Conservation (phyloP, 2,329 filamentous ascomycete genomes). For the Trichoderma guizhouense region DNA sequence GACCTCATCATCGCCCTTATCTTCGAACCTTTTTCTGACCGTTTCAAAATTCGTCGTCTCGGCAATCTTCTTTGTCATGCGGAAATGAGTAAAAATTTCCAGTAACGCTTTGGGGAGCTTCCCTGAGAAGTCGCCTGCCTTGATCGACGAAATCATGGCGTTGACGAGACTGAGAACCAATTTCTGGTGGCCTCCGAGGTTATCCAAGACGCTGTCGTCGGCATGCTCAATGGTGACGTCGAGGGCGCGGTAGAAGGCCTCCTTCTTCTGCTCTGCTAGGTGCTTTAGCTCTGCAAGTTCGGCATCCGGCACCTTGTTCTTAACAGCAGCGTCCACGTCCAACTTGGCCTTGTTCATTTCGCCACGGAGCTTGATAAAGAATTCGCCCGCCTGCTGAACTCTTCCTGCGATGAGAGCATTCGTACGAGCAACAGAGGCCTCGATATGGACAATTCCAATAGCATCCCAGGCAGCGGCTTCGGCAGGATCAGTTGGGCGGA, state of each 20-base stretch:
- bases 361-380: slow-evolving; percentile 46
- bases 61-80: slow-evolving; percentile 58
- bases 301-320: slow-evolving; percentile 39
- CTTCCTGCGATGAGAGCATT: slow-evolving; percentile 42
- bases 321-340: slow-evolving; percentile 42
- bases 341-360: slow-evolving; percentile 48
- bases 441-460: slow-evolving; percentile 48
- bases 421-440: slow-evolving; percentile 37
- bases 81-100: slow-evolving; percentile 59
- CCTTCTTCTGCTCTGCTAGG: slow-evolving; percentile 43
- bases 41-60: slow-evolving; percentile 65
- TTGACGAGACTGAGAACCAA: slow-evolving; percentile 54
- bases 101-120: slow-evolving; percentile 55
- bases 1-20: slow-evolving; percentile 62
- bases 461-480: slow-evolving; percentile 53
- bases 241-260: slow-evolving; percentile 49
- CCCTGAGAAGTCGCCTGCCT: slow-evolving; percentile 50
- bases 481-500: slow-evolving; percentile 43
- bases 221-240: slow-evolving; percentile 54
- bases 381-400: slow-evolving; percentile 51
- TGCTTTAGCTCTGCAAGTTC: slow-evolving; percentile 39
- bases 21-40: slow-evolving; percentile 60
- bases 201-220: slow-evolving; percentile 54
- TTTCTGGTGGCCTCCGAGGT: slow-evolving; percentile 56
- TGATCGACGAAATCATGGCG: slow-evolving; percentile 52